phyloP scores from a whole-genome alignment of 2,329 filamentous ascomycete genomes.

The Penicillium corylophilum region DNA sequence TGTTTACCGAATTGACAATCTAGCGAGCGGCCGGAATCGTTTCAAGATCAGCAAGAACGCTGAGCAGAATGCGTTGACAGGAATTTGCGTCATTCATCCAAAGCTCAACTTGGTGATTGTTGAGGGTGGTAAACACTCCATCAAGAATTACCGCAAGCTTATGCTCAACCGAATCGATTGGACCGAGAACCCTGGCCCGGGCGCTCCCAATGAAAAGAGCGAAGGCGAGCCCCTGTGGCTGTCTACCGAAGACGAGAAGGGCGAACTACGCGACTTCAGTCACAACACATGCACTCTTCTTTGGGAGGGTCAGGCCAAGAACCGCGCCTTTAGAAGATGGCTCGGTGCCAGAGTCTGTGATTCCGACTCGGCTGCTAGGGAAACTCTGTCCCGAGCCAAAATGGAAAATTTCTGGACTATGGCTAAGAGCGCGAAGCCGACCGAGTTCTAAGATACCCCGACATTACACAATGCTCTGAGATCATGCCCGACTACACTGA shows the following conservation, averaged over 20 bases:
- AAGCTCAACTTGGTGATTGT: slow-evolving; percentile 86
- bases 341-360: slow-evolving; percentile 81
- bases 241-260: slow-evolving; percentile 72
- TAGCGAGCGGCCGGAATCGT: slow-evolving; percentile 90
- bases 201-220: slow-evolving; percentile 54
- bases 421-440: slow-evolving; percentile 65
- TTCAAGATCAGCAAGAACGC: slow-evolving; percentile 93
- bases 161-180: slow-evolving; percentile 94
- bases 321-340: slow-evolving; percentile 81
- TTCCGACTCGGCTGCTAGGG: slow-evolving; percentile 83
- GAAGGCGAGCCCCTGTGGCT: slow-evolving; percentile 70
- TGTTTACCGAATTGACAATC: slow-evolving; percentile 83
- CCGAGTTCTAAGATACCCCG: slow-evolving; percentile 22
- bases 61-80: slow-evolving; percentile 81
- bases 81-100: slow-evolving; percentile 88
- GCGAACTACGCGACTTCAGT: slow-evolving; percentile 76
- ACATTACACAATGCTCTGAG: neutral
- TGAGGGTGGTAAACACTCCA: slow-evolving; percentile 82
- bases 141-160: slow-evolving; percentile 83
- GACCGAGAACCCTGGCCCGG: slow-evolving; percentile 79
- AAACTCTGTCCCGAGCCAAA: slow-evolving; percentile 74
- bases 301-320: slow-evolving; percentile 87
- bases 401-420: slow-evolving; percentile 95
- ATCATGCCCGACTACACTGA: neutral
- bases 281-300: slow-evolving; percentile 78